Percentiles rank a stretch among this genome's conserved stretches.
Evolutionary conservation across 2,329 filamentous ascomycete species (phyloP).

Genomic region (Periglandula ipomoeae): DNA sequence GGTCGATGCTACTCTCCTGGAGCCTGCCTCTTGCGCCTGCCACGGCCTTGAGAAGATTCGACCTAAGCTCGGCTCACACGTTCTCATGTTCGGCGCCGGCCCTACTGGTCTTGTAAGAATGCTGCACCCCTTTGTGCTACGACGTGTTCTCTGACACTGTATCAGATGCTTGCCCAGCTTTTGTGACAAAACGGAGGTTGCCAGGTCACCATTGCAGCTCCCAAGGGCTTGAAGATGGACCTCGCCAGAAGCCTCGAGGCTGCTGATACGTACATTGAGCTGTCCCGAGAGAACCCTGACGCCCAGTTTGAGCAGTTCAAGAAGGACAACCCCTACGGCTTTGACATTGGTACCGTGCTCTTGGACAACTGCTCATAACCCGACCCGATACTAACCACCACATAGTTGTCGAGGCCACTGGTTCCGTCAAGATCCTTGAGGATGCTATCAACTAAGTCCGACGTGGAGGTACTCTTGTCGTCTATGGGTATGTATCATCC

Average conservation of each 20-base stretch:
- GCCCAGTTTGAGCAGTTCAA: slow-evolving; percentile 55
- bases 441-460: slow-evolving; percentile 63
- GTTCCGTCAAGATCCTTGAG: slow-evolving; percentile 59
- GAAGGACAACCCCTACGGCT: slow-evolving; percentile 59
- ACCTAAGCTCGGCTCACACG: slow-evolving; percentile 54
- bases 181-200: slow-evolving; percentile 58
- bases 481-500: slow-evolving; percentile 40
- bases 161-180: slow-evolving; percentile 49
- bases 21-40: slow-evolving; percentile 62
- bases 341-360: slow-evolving; percentile 48
- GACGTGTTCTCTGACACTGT: slow-evolving; percentile 1
- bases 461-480: slow-evolving; percentile 61
- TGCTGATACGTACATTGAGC: slow-evolving; percentile 44
- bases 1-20: slow-evolving; percentile 60
- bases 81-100: slow-evolving; percentile 58
- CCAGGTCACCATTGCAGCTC: slow-evolving; percentile 60
- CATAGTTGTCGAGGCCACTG: slow-evolving; percentile 57
- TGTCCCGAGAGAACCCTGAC: slow-evolving; percentile 43
- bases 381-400: slow-evolving; percentile 10
- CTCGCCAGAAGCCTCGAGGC: slow-evolving; percentile 50
- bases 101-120: slow-evolving; percentile 51
- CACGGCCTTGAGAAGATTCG: slow-evolving; percentile 62
- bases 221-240: slow-evolving; percentile 61
- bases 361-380: neutral
- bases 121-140: neutral